Evolutionary conservation across 2,329 filamentous ascomycete genomes (phyloP).

Genomic region (Fusarium falciforme): DNA sequence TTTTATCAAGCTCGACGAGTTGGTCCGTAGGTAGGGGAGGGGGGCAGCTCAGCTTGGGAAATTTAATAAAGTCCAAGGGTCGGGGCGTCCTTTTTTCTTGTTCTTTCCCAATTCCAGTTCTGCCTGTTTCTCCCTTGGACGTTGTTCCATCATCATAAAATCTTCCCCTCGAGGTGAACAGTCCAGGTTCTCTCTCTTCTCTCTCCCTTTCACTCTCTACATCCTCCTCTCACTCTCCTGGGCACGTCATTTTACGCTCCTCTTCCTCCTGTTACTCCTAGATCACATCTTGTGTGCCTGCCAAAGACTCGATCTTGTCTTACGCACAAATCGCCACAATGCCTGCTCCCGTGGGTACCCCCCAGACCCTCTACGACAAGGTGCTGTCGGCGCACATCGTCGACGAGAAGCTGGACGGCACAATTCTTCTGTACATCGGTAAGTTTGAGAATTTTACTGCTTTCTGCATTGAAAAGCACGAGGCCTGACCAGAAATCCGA

Average conservation of each 20-base stretch:
- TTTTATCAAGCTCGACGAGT: constrained; percentile 41
- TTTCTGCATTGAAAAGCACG: neutral
- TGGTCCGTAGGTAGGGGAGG: constrained; percentile 12
- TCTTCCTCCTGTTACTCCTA: neutral
- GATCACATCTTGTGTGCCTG: neutral
- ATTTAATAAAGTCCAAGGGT: constrained; percentile 43
- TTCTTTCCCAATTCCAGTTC: constrained; percentile 12
- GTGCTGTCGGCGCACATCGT: constrained; percentile 95
- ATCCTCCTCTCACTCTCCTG: neutral
- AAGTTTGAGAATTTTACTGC: constrained; percentile 47
- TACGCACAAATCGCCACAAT: constrained; percentile 62
- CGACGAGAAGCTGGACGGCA: constrained; percentile 94
- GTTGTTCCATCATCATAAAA: constrained; percentile 1
- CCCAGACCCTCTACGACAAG: constrained; percentile 96
- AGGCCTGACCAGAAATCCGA: constrained; percentile 20
- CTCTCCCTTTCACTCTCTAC: constrained; percentile 3
- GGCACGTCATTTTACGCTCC: neutral
- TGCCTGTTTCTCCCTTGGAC: constrained; percentile 2
- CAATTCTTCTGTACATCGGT: constrained; percentile 93
- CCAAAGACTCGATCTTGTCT: neutral
- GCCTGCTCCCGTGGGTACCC: constrained; percentile 78
- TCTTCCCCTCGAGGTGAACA: neutral
- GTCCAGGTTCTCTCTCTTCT: constrained; percentile 12
- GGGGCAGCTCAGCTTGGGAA: constrained; percentile 32
- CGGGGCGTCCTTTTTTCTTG: constrained; percentile 25